Evolutionary conservation across 257 asterid species (phyloP).

Genomic region (Gentiana straminea): DNA sequence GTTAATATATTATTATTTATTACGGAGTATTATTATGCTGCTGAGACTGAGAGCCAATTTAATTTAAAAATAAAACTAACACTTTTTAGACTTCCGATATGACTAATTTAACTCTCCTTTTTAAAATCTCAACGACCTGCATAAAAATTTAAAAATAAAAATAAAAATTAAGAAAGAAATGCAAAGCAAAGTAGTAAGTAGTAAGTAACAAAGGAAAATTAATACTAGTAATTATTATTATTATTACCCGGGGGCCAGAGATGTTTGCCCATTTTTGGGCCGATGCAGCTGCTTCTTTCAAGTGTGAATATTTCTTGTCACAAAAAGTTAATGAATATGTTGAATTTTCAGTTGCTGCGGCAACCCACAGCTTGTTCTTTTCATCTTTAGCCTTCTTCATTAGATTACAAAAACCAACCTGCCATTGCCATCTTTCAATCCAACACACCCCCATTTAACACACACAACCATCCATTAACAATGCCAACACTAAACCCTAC

Average conservation of each 20-base stretch:
- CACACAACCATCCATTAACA: too few relatives aligned
- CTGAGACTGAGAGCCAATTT: too few relatives aligned
- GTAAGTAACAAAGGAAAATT: too few relatives aligned
- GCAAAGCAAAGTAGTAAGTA: too few relatives aligned
- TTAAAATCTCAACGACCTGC: constrained; percentile 53
- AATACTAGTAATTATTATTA: not conserved
- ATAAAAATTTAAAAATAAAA: constrained; percentile 8
- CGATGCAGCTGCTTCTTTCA: constrained; percentile 48
- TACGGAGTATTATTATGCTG: too few relatives aligned
- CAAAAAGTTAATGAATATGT: constrained; percentile 55
- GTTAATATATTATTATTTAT: too few relatives aligned
- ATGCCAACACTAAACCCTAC: too few relatives aligned
- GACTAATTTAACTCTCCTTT: constrained; percentile 42
- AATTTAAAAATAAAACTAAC: too few relatives aligned
- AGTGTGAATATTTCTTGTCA: constrained; percentile 33
- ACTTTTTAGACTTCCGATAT: constrained; percentile 14
- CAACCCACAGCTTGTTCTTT: constrained; percentile 73
- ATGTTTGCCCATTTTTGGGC: constrained; percentile 61
- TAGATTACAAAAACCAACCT: constrained; percentile 89
- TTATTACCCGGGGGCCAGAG: constrained; percentile 17
- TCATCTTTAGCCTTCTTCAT: constrained; percentile 65
- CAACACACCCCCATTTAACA: too few relatives aligned
- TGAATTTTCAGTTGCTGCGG: constrained; percentile 88
- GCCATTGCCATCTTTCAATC: constrained; percentile 6
- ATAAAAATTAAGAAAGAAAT: not conserved